Evolutionary conservation across 2,329 filamentous ascomycete species (phyloP), one percentile per base, ranked within the genome.

Genomic region (Pyricularia sp.): DNA sequence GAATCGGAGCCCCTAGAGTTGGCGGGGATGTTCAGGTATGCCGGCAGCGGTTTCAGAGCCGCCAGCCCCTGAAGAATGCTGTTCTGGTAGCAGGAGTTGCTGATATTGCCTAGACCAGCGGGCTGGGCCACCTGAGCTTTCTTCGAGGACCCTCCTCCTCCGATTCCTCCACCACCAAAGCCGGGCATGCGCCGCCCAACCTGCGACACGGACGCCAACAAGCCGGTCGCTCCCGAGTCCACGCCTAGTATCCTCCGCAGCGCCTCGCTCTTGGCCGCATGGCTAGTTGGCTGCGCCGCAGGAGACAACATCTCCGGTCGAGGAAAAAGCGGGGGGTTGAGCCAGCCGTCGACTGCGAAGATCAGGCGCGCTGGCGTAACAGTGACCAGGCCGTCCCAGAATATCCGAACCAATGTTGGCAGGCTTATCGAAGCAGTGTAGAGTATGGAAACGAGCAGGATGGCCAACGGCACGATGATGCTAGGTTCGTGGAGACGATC

Each of bases 31-130:
- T 59, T 14, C 9, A 97, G 84, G 74, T 93, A 95, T 2, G 80
- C 81, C 30, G 86, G 85, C 33, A 98, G 81, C 4, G 90, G 86
- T 23, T 86, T 84, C 33, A 98, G 82, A 4, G 94, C 90, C 1
- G 94, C 89, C 61, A 98, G 82, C 7, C 90, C 89, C 77, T 97
- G 93, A 12, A 99, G 87, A 25, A 97, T 90, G 76, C 94, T 97
- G 78, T 99, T 99, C 79, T 98, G 95, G 78, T 97, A 99, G 81
- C 95, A 98, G 1, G 93, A 97, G 77, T 97, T 97, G 81, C 97
- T 92, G 81, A 89, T 90, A 77, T 99, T 99, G 11, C 92, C 93
- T 68, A 98, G 81, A 0, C 95, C 95, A 1, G 82, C 84, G 66
- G 83, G 91, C 36, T 79, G 78, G 64, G 84, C 80, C 28, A 78